Evolutionary conservation across 129 eudicot species (phyloP), one percentile per base, ranked within the genome.

Genomic region (Centrapalus pauciflorus): DNA sequence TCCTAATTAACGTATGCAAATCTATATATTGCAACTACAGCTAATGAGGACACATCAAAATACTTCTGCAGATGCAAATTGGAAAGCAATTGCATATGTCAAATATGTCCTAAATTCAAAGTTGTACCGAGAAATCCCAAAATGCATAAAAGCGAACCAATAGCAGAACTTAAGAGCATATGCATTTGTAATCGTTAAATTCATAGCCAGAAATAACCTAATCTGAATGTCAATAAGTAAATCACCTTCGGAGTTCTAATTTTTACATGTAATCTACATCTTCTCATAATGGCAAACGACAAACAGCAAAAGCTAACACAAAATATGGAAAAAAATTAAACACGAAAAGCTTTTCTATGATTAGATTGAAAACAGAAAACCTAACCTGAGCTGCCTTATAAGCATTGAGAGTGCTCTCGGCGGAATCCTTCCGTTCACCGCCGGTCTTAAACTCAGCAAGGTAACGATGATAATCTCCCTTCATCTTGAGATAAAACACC

Each of bases 341-440:
- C 0, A 12, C 50, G n/a, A n/a, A n/a, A n/a, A n/a, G 6, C 17
- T 13, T 41, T 41, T 41, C 4, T 9, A 40, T 40, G 48, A 3
- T n/a, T 43, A 43, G 50, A 45, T 45, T 14, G 52, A 45, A 28
- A 10, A 12, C n/a, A 7, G 14, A n/a, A 7, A 60, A 49, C 34
- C 48, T 38, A 59, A 87, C 95, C 95, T 87, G 95, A 68, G 95
- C 95, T 11, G 95, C 83, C 65, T 87, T 87, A 77, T 87, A 87
- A 27, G 90, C 95, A 27, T 77, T 77, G 61, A 87, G 95, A 14
- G 95, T 87, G 49, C 85, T 83, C 79, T 87, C 95, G n/a, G 95
- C 95, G 45, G 95, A 81, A 56, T 87, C 90, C 28, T 87, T 87
- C 25, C 95, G 71, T n/a, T 81, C 95, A 30, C 62, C 85, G 3